Conservation (phyloP, 805 yeast species). For the Spathaspora arborariae region DNA sequence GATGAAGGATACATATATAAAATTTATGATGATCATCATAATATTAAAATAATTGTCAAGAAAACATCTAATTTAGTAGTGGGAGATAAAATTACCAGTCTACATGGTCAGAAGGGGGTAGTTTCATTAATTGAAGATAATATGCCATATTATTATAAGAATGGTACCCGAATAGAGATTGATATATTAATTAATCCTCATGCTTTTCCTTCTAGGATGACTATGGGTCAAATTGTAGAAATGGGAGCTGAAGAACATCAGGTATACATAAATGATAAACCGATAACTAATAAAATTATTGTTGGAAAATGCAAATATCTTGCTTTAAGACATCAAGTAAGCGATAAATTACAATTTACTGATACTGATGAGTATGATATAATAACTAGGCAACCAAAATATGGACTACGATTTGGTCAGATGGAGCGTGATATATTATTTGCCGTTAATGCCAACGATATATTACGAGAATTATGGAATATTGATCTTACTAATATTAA, state of each 20-base stretch:
- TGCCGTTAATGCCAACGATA: neutral
- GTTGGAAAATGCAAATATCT: neutral
- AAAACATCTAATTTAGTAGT: too few relatives aligned
- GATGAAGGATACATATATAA: too few relatives aligned
- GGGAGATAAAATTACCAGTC: conserved; percentile 1
- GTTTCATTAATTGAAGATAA: neutral
- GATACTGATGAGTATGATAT: neutral
- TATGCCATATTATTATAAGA: neutral
- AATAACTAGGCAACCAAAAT: conserved; percentile 2
- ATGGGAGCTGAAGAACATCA: neutral
- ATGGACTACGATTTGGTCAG: neutral
- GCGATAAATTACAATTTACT: conserved; percentile 4
- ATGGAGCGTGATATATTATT: conserved; percentile 2
- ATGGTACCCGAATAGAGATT: neutral
- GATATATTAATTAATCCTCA: conserved; percentile 1
- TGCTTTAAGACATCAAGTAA: conserved; percentile 5
- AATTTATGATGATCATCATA: too few relatives aligned
- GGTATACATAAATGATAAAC: neutral
- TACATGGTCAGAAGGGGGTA: conserved; percentile 1
- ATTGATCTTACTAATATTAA: neutral
- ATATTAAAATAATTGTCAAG: too few relatives aligned
- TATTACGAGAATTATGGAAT: neutral
- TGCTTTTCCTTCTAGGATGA: conserved; percentile 2
- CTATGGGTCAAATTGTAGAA: conserved; percentile 2
- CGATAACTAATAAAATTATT: neutral